These are phyloP conservation scores for Conoideocrella luteorostrata DNA, from an alignment of 2,329 filamentous ascomycete genomes.

Conservation along the genomic window DNA sequence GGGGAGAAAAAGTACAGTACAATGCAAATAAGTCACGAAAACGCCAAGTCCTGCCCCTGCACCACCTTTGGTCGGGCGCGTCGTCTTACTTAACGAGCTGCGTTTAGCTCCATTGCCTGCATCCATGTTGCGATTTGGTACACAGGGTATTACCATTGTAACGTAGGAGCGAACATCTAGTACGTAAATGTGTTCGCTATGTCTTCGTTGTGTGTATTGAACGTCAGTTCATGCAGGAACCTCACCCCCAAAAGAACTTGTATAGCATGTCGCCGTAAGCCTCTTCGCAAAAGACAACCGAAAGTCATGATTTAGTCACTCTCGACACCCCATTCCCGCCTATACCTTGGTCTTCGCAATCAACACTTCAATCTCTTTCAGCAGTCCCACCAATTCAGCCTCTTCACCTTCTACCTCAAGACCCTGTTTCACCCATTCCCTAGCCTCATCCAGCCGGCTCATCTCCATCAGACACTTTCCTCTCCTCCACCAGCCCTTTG, in stretches of 20 bases:
- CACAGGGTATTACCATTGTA: too few relatives aligned
- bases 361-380: slow-evolving; percentile 54
- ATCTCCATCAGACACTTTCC: slow-evolving; percentile 86
- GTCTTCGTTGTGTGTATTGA: too few relatives aligned
- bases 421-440: slow-evolving; percentile 67
- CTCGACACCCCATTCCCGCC: too few relatives aligned
- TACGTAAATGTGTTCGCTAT: too few relatives aligned
- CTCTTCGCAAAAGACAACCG: not conserved
- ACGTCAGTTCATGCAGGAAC: too few relatives aligned
- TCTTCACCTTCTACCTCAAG: slow-evolving; percentile 77
- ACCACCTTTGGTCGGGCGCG: too few relatives aligned
- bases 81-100: too few relatives aligned
- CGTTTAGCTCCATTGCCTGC: too few relatives aligned
- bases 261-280: too few relatives aligned
- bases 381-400: slow-evolving; percentile 54
- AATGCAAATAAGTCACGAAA: not conserved
- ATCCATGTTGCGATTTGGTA: too few relatives aligned
- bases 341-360: slow-evolving; percentile 32
- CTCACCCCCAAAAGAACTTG: too few relatives aligned
- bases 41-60: not conserved
- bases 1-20: not conserved
- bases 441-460: slow-evolving; percentile 77
- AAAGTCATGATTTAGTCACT: not conserved
- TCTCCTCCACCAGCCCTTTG: slow-evolving; percentile 90
- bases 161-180: too few relatives aligned